Percentiles rank a stretch among this genome's conserved stretches.
phyloP scores from a whole-genome alignment of 345 rosid species.

The Noccaea caerulescens region DNA sequence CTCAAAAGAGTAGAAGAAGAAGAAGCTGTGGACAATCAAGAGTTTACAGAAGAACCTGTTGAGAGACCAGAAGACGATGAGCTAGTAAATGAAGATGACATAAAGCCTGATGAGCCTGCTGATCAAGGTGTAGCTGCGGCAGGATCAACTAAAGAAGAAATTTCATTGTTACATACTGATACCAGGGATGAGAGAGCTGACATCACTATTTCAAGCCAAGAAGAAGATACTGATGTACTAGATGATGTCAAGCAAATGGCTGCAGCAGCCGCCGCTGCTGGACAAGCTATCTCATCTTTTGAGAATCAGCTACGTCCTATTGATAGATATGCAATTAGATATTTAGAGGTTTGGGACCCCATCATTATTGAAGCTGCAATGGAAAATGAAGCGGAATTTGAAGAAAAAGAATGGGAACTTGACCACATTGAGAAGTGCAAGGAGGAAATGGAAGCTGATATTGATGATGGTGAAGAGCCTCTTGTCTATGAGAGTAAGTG shows the following conservation, averaged over 20 bases:
- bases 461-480: conserved; percentile 99
- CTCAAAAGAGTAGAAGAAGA: conserved; percentile 95
- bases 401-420: conserved; percentile 97
- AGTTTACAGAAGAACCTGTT: conserved; percentile 92
- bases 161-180: conserved; percentile 42
- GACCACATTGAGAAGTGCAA: conserved; percentile 92
- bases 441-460: conserved; percentile 99
- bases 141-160: conserved; percentile 50
- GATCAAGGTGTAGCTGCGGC: conserved; percentile 55
- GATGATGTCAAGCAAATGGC: conserved; percentile 96
- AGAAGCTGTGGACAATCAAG: conserved; percentile 99
- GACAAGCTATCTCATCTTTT: conserved; percentile 82
- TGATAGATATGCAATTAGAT: conserved; percentile 88
- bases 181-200: conserved; percentile 61
- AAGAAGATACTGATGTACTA: conserved; percentile 86
- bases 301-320: conserved; percentile 93
- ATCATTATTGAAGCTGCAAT: conserved; percentile 72
- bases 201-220: conserved; percentile 62
- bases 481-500: conserved; percentile 93
- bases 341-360: conserved; percentile 95
- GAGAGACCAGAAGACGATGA: conserved; percentile 95
- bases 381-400: conserved; percentile 75
- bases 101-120: conserved; percentile 72
- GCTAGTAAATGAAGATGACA: conserved; percentile 76
- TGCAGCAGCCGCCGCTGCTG: conserved; percentile 90